A percentile compares a stretch with the other conserved stretches of the same genome.
Evolutionary conservation across 345 rosid genomes (phyloP).

Genomic region (Syzygium aqueum): DNA sequence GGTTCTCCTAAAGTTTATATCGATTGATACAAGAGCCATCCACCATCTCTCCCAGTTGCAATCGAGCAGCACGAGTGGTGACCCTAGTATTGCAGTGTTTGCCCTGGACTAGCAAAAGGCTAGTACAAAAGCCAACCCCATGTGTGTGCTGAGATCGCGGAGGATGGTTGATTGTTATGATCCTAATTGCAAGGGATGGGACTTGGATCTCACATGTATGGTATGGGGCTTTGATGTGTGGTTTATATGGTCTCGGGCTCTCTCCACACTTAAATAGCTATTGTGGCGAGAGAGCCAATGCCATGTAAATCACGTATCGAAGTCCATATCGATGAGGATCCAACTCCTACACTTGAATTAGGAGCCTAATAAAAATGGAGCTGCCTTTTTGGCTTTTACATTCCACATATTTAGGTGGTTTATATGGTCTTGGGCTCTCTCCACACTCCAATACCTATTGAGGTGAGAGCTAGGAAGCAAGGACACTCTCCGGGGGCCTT

Average conservation of each 20-base stretch:
- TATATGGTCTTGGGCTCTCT: too few species aligned
- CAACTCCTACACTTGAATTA: background rate
- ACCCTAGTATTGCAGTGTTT: background rate
- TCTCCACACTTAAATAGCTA: background rate
- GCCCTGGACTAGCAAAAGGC: background rate
- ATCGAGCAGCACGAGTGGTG: background rate
- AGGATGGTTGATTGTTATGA: background rate
- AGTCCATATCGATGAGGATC: background rate
- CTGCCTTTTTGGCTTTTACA: background rate
- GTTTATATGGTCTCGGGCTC: background rate
- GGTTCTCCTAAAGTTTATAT: background rate
- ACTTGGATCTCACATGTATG: background rate
- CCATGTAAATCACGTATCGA: background rate
- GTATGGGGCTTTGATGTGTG: background rate
- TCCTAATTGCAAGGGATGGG: background rate
- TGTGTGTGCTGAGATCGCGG: accelerated
- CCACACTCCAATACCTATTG: too few species aligned
- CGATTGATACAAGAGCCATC: background rate
- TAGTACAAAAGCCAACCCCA: background rate
- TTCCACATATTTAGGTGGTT: too few species aligned
- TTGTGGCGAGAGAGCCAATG: background rate
- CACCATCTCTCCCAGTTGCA: background rate
- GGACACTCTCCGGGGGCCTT: too few species aligned
- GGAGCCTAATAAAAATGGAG: background rate
- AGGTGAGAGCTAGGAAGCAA: too few species aligned